A percentile compares a stretch with the other conserved stretches of the same genome.
Evolutionary conservation across 768 basidiomycete species (phyloP).

Genomic region (Pleurotus citrinopileatus): DNA sequence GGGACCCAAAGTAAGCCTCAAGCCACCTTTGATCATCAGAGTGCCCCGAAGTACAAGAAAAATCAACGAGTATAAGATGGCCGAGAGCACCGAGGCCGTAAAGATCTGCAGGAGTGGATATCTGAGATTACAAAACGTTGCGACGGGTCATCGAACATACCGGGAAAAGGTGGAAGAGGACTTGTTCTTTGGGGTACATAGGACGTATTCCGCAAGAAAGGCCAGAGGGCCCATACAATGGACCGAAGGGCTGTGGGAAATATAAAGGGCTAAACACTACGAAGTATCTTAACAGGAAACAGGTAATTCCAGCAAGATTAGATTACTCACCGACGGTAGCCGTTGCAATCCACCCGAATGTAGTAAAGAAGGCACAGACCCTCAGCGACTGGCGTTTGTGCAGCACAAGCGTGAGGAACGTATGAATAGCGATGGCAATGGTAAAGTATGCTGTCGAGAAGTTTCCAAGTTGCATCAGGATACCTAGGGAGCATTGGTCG

Average conservation of each 20-base stretch:
- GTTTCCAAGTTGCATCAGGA: conserved; percentile 60
- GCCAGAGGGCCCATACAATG: conserved; percentile 50
- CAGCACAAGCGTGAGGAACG: conserved; percentile 64
- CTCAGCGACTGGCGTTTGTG: conserved; percentile 48
- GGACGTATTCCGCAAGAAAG: conserved; percentile 50
- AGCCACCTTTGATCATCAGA: conserved; percentile 45
- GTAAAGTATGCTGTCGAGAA: conserved; percentile 65
- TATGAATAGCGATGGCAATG: conserved; percentile 61
- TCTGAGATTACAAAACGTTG: not conserved
- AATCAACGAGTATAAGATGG: conserved; percentile 54
- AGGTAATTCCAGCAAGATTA: too few relatives aligned
- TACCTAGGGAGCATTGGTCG: conserved; percentile 30
- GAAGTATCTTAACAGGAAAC: not conserved
- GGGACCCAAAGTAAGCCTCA: conserved; percentile 48
- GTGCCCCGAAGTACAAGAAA: conserved; percentile 63
- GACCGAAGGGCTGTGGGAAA: conserved; percentile 21
- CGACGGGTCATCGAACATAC: conserved; percentile 33
- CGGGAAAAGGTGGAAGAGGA: conserved; percentile 60
- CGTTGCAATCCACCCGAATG: conserved; percentile 54
- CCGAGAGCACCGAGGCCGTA: conserved; percentile 51
- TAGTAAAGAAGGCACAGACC: conserved; percentile 39
- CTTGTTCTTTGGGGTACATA: conserved; percentile 38
- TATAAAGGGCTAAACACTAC: conserved; percentile 36
- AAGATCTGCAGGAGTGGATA: conserved; percentile 42
- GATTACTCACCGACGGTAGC: conserved; percentile 43